These are phyloP conservation scores for Calonectria pteridis DNA, from an alignment of 2,329 filamentous ascomycete genomes.

Conservation along the genomic window DNA sequence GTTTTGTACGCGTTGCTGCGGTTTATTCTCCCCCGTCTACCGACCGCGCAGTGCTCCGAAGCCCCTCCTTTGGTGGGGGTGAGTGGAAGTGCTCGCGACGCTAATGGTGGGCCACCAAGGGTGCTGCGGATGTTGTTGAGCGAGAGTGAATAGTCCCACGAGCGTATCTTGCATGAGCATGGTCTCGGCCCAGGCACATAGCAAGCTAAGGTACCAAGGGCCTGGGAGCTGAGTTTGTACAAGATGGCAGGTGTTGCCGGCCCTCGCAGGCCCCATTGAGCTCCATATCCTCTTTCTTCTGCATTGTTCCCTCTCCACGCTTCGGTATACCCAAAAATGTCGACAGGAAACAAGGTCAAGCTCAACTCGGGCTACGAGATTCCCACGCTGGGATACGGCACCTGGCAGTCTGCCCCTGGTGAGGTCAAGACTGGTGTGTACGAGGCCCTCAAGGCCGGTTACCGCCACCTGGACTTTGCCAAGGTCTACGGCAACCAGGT, in stretches of 20 bases:
- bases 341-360: constrained; percentile 66
- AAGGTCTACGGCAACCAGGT: constrained; percentile 74
- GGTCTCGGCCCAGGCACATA: not conserved
- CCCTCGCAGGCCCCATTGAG: constrained; percentile 2
- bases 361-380: constrained; percentile 76
- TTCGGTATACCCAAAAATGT: constrained; percentile 42
- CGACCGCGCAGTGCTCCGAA: too few species aligned
- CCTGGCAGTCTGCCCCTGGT: constrained; percentile 75
- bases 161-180: not conserved
- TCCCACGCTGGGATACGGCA: constrained; percentile 70
- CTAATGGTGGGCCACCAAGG: constrained; percentile 49
- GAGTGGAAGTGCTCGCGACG: not conserved
- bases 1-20: not conserved
- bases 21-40: not conserved
- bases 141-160: not conserved
- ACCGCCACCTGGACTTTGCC: constrained; percentile 70
- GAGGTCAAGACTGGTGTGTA: constrained; percentile 75
- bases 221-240: not conserved
- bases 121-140: constrained; percentile 3
- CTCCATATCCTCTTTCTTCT: not conserved
- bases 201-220: not conserved
- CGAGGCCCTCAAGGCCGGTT: constrained; percentile 71
- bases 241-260: constrained; percentile 5
- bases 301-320: not conserved
- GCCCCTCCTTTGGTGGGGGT: not conserved